A percentile compares a stretch with the other conserved stretches of the same genome.
Evolutionary conservation across 176 grass and related monocot species (phyloP).

Genomic region (sorghum (Sorghum bicolor)): Sorghum_bicolor_NCBIv3 NC_012874.2:70203001-70203500

Average conservation of each 20-base stretch:
- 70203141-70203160: not conserved
- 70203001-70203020: conserved; percentile 7
- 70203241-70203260: conserved; percentile 98
- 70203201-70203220: conserved; percentile 93
- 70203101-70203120: conserved; percentile 91
- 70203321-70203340: conserved; percentile 99
- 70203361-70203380: conserved; percentile 99
- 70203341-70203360: conserved; percentile 99
- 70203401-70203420: conserved; percentile 95
- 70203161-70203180: conserved; percentile 1
- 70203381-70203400: conserved; percentile 88
- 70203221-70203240: conserved; percentile 99
- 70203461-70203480: conserved; percentile 91
- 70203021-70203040: conserved; percentile 22
- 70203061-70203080: conserved; percentile 95
- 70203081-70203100: conserved; percentile 89
- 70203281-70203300: conserved; percentile 99
- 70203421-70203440: conserved; percentile 92
- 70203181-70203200: not conserved
- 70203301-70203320: conserved; percentile 99
- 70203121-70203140: not conserved
- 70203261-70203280: conserved; percentile 98
- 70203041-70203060: conserved; percentile 67
- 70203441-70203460: conserved; percentile 85
- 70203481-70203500: conserved; percentile 77